A percentile compares a stretch with the other conserved stretches of the same genome.
These are phyloP conservation scores for Ambrosia hybrid DNA, from an alignment of 140 eudicot genomes.

Conservation along the genomic window DNA sequence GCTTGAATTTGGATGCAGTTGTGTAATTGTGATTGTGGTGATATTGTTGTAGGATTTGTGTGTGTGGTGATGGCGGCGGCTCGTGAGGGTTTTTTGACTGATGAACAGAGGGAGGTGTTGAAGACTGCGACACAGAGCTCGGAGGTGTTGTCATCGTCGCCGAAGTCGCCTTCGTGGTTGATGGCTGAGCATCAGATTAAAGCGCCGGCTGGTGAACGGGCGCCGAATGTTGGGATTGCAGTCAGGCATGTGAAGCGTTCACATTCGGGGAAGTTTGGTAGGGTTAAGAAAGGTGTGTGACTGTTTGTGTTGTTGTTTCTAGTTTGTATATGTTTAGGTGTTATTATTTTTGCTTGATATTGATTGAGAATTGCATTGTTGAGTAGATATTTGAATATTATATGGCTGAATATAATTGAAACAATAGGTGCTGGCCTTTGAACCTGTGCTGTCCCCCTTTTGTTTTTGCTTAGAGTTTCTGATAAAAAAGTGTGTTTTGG, in stretches of 20 bases:
- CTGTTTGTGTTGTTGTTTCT: too few species aligned
- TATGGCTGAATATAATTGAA: conserved; percentile 7
- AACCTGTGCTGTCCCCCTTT: too few species aligned
- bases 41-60: conserved; percentile 20
- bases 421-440: conserved; percentile 6
- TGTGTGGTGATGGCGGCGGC: conserved; percentile 58
- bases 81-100: conserved; percentile 88
- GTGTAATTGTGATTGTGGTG: too few species aligned
- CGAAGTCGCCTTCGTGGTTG: conserved; percentile 60
- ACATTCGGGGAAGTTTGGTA: conserved; percentile 75
- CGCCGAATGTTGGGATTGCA: conserved; percentile 57
- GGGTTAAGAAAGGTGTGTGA: conserved; percentile 77
- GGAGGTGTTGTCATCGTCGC: conserved; percentile 67
- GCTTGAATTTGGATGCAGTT: too few species aligned
- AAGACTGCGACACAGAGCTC: conserved; percentile 66
- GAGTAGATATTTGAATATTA: not conserved
- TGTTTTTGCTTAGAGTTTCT: too few species aligned
- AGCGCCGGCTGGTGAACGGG: conserved; percentile 78
- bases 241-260: conserved; percentile 82
- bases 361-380: not conserved
- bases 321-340: not conserved
- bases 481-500: too few species aligned
- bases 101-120: conserved; percentile 87
- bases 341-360: not conserved
- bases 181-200: conserved; percentile 63